Conservation (phyloP, 306 rosid genomes). For the Neltuma alba region DNA sequence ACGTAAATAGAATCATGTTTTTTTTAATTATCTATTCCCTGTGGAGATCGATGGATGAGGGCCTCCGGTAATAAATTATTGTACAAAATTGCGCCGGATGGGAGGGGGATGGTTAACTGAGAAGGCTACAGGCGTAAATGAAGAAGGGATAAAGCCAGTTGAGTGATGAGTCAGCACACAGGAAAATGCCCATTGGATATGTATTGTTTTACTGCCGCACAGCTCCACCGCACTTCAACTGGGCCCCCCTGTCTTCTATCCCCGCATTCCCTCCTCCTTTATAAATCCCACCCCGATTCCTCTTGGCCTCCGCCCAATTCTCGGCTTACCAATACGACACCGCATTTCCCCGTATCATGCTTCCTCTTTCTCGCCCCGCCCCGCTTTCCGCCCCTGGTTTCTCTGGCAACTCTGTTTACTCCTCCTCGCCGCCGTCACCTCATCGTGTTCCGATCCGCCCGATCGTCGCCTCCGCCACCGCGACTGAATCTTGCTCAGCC, state of each 20-base stretch:
- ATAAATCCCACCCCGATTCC: constrained; percentile 31
- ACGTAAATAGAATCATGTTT: no score
- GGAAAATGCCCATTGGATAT: constrained; percentile 41
- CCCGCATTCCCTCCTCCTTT: not conserved
- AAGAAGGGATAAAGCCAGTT: constrained; percentile 18
- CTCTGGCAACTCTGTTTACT: constrained; percentile 11
- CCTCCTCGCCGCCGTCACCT: not conserved
- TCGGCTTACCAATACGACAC: not conserved
- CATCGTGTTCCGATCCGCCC: constrained; percentile 30
- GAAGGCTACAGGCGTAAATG: no score
- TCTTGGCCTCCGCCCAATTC: constrained; percentile 3
- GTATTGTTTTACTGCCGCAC: not conserved
- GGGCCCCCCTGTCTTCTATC: constrained; percentile 1
- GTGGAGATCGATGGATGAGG: no score
- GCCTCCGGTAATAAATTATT: no score
- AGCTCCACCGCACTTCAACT: constrained; percentile 18
- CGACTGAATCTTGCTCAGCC: constrained; percentile 47
- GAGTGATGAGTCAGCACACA: constrained; percentile 39
- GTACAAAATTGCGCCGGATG: no score
- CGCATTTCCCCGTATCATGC: constrained; percentile 7
- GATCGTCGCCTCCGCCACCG: constrained; percentile 36
- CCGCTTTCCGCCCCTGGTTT: constrained; percentile 30
- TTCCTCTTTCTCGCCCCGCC: constrained; percentile 7
- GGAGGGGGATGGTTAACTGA: no score
- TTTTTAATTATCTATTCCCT: no score